phyloP scores from a whole-genome alignment of 2,329 filamentous ascomycete species.

The Aureobasidium pullulans region DNA sequence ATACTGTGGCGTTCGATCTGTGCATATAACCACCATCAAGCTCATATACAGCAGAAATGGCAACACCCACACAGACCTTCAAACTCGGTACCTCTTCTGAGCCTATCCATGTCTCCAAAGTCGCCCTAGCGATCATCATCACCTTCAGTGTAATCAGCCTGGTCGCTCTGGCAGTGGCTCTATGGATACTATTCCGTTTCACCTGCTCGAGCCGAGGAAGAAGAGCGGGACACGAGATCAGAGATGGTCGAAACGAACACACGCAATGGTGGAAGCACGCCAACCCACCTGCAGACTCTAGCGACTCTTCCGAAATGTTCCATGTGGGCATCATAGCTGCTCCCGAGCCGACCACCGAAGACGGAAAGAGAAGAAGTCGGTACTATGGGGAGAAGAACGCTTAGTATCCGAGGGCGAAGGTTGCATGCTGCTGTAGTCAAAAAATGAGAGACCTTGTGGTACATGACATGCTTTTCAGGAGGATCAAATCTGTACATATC shows the following conservation, averaged over 20 bases:
- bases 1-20: background rate
- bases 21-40: background rate
- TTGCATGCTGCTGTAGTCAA: background rate
- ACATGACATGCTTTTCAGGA: background rate
- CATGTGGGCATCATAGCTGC: background rate
- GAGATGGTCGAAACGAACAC: conserved; percentile 12
- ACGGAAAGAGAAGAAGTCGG: background rate
- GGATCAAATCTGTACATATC: background rate
- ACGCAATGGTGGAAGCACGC: conserved; percentile 14
- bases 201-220: conserved; percentile 14
- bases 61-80: background rate
- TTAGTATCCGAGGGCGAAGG: background rate
- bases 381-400: background rate
- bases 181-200: conserved; percentile 14
- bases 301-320: background rate
- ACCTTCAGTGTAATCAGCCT: conserved; percentile 13
- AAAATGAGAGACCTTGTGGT: background rate
- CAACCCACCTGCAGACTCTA: background rate
- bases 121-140: conserved; percentile 13
- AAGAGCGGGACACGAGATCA: conserved; percentile 3
- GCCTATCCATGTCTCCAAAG: conserved; percentile 8
- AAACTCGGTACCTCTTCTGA: background rate
- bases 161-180: conserved; percentile 3
- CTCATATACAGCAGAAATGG: background rate
- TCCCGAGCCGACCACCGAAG: background rate